Evolutionary conservation across 1,284 basidiomycete species (phyloP).

Genomic region (Veloboletus limbatus): DNA sequence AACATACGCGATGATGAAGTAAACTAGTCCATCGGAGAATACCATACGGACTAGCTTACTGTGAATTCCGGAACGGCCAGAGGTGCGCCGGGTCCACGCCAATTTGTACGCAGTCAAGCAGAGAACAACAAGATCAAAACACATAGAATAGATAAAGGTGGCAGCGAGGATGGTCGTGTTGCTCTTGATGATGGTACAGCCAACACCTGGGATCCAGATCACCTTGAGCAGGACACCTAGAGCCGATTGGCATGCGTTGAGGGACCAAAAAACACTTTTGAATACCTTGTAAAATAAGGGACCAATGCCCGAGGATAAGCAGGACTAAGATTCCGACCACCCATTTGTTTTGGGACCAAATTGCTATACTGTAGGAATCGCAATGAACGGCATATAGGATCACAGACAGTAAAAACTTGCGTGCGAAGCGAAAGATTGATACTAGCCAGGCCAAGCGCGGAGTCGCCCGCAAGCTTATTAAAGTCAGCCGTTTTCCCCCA

Average conservation of each 20-base stretch:
- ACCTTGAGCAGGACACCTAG: conserved; percentile 41
- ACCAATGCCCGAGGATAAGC: conserved; percentile 37
- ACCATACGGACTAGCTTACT: conserved; percentile 31
- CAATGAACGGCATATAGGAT: not conserved
- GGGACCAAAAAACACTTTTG: not conserved
- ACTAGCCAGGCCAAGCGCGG: conserved; percentile 34
- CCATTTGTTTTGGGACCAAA: conserved; percentile 37
- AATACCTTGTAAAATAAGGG: conserved; percentile 33
- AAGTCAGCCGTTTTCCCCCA: not conserved
- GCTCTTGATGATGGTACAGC: conserved; percentile 38
- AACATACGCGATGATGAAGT: conserved; percentile 35
- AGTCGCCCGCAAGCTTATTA: conserved; percentile 33
- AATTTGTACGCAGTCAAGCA: conserved; percentile 38
- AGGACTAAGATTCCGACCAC: conserved; percentile 25
- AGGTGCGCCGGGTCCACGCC: conserved; percentile 25
- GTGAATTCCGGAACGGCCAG: conserved; percentile 18
- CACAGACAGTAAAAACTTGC: conserved; percentile 13
- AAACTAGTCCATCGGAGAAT: conserved; percentile 34
- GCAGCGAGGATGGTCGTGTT: conserved; percentile 41
- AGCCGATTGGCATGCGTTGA: not conserved
- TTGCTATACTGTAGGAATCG: conserved; percentile 26
- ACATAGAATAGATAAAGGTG: conserved; percentile 48
- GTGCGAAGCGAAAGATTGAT: conserved; percentile 37
- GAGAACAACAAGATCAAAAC: conserved; percentile 45
- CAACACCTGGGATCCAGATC: conserved; percentile 33